A percentile compares a stretch with the other conserved stretches of the same genome.
Conservation (phyloP, 139 green algal genomes). For the Chlorella sp. region DNA sequence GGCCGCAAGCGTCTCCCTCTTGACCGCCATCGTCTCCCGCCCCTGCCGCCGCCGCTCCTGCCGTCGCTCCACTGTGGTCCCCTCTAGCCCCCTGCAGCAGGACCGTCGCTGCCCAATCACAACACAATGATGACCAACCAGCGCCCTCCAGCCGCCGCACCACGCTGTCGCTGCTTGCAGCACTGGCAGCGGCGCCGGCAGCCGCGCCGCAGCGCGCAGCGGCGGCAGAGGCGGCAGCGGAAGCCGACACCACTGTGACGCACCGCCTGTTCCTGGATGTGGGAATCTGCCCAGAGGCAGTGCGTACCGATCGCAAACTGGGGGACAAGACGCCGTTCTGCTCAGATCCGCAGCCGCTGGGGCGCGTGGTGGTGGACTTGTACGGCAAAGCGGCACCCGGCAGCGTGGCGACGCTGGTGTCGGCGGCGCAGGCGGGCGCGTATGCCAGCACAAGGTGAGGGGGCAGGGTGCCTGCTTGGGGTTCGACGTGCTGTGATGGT, state of each 20-base stretch:
- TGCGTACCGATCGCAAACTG: constrained; percentile 56
- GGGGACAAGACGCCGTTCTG: constrained; percentile 63
- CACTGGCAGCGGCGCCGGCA: neutral
- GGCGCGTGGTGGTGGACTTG: constrained; percentile 67
- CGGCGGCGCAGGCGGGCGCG: neutral
- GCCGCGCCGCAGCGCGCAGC: neutral
- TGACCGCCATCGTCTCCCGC: too few relatives aligned
- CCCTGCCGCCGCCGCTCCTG: neutral
- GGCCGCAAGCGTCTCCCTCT: too few relatives aligned
- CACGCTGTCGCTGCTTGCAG: constrained; percentile 6
- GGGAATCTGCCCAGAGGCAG: constrained; percentile 33
- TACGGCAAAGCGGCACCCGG: constrained; percentile 60
- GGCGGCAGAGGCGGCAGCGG: neutral
- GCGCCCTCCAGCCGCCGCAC: neutral
- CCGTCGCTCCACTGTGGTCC: neutral
- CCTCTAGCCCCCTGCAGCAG: neutral
- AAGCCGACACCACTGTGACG: neutral
- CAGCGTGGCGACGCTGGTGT: constrained; percentile 67
- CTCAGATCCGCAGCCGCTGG: constrained; percentile 48
- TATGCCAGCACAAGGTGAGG: neutral
- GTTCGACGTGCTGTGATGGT: too few relatives aligned
- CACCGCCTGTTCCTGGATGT: constrained; percentile 43
- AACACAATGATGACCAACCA: neutral
- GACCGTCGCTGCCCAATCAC: neutral
- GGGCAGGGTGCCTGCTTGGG: too few relatives aligned